Percentiles rank a stretch among this genome's conserved stretches.
Conservation (phyloP, 2,329 filamentous ascomycete genomes). For the Atkinsonella hypoxylon region DNA sequence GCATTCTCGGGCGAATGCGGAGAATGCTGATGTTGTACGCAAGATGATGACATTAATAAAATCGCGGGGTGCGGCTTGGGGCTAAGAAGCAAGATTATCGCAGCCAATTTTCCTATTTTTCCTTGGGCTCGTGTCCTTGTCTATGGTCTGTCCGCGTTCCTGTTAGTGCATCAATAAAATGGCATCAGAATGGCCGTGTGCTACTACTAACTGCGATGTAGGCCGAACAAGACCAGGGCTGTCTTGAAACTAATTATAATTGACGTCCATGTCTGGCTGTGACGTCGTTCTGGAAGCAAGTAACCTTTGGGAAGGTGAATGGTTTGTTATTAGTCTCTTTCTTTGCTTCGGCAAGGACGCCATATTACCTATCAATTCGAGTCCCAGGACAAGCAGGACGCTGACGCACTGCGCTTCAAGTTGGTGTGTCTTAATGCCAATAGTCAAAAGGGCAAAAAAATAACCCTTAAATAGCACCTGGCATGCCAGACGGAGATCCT, state of each 20-base stretch:
- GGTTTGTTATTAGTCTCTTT: background rate
- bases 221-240: background rate
- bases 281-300: too few relatives aligned
- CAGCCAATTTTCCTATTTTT: background rate
- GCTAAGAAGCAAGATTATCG: background rate
- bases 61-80: background rate
- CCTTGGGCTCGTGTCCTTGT: background rate
- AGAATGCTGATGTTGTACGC: background rate
- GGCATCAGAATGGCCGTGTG: background rate
- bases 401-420: background rate
- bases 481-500: background rate
- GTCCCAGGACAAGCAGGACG: background rate
- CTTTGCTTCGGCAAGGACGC: background rate
- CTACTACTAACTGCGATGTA: background rate
- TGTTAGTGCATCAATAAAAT: background rate
- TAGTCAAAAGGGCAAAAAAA: background rate
- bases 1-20: background rate
- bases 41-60: background rate
- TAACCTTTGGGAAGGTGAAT: too few relatives aligned
- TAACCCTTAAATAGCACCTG: background rate
- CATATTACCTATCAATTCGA: background rate
- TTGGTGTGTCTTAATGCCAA: background rate
- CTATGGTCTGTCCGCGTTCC: background rate
- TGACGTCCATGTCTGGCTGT: too few relatives aligned
- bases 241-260: background rate